These are phyloP conservation scores for Beauveria bassiana DNA, from an alignment of 2,329 filamentous ascomycete genomes.

Conservation along the genomic window DNA sequence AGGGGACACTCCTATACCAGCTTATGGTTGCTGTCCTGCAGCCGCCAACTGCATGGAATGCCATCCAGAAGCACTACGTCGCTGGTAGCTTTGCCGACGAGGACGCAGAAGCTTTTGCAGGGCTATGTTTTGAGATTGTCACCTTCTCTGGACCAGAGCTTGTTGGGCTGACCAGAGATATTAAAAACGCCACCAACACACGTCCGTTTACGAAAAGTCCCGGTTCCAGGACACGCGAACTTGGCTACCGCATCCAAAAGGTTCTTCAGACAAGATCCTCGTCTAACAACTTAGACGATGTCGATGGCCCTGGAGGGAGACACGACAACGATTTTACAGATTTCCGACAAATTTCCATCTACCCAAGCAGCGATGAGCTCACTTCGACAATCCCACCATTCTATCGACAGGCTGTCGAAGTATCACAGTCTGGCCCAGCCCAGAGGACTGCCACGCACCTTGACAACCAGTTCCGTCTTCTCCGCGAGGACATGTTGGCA, in stretches of 20 bases:
- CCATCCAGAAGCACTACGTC: constrained; percentile 28
- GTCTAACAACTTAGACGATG: constrained; percentile 12
- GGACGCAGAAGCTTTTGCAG: constrained; percentile 33
- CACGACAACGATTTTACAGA: constrained; percentile 66
- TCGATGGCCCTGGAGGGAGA: constrained; percentile 49
- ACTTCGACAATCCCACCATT: constrained; percentile 44
- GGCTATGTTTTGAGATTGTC: constrained; percentile 42
- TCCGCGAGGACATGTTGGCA: constrained; percentile 63
- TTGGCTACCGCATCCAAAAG: constrained; percentile 32
- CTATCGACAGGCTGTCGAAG: constrained; percentile 43
- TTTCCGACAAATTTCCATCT: constrained; percentile 53
- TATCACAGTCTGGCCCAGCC: constrained; percentile 30
- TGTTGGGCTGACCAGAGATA: constrained; percentile 15
- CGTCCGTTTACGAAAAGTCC: constrained; percentile 18
- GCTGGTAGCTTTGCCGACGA: constrained; percentile 23
- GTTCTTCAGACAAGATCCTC: constrained; percentile 23
- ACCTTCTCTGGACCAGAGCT: constrained; percentile 23
- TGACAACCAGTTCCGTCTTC: constrained; percentile 64
- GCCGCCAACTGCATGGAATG: constrained; percentile 48
- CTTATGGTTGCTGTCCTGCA: constrained; percentile 39
- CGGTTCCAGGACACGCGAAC: constrained; percentile 17
- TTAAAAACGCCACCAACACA: constrained; percentile 20
- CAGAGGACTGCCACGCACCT: constrained; percentile 42
- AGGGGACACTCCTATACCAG: constrained; percentile 40
- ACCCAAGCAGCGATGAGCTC: constrained; percentile 61